Evolutionary conservation across 257 asterid species (phyloP).

Genomic region (Solanum etuberosum): DNA sequence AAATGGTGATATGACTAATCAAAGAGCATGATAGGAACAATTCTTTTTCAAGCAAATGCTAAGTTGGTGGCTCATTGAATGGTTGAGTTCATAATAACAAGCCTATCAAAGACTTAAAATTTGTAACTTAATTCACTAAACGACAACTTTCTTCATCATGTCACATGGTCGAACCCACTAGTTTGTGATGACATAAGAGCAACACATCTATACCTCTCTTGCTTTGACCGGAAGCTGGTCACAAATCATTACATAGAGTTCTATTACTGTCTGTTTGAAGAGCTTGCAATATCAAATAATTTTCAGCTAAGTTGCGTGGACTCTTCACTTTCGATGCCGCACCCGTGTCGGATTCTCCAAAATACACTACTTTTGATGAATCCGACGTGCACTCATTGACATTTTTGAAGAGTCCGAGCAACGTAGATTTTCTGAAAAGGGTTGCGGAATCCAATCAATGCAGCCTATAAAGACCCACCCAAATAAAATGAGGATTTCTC

Average conservation of each 20-base stretch:
- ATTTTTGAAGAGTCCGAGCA: background rate
- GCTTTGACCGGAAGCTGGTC: background rate
- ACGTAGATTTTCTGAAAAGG: background rate
- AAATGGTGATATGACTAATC: background rate
- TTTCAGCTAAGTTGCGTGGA: background rate
- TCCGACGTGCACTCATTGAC: background rate
- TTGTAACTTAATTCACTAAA: background rate
- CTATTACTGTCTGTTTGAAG: background rate
- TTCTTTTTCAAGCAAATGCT: background rate
- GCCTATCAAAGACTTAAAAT: background rate
- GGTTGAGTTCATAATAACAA: background rate
- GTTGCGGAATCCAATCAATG: background rate
- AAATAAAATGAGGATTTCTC: background rate
- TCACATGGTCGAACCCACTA: background rate
- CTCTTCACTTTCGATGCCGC: background rate
- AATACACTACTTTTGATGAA: background rate
- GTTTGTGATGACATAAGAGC: background rate
- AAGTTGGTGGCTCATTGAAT: background rate
- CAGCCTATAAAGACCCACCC: background rate
- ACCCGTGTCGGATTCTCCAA: background rate
- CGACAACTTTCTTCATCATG: background rate
- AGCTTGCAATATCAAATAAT: background rate
- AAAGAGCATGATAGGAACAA: background rate
- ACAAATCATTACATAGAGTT: background rate
- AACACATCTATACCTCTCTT: background rate